Evolutionary conservation across 2,329 filamentous ascomycete genomes (phyloP).

Genomic region (Pezicula neosporulosa): DNA sequence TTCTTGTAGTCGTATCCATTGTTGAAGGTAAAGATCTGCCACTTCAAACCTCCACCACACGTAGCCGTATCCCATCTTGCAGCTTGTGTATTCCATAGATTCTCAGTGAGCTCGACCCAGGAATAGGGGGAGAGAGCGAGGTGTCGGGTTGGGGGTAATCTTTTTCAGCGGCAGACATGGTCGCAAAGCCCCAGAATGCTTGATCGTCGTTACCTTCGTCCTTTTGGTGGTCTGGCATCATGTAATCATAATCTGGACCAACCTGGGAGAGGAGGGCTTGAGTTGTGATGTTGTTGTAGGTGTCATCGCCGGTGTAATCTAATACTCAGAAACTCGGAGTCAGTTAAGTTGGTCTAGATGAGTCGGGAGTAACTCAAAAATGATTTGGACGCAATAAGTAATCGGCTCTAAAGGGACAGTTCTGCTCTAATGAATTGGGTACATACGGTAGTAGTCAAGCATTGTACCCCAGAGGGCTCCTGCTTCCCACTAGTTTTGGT

Average conservation of each 20-base stretch:
- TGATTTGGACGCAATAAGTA: too few species aligned
- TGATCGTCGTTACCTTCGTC: slow-evolving; percentile 74
- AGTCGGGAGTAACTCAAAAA: too few species aligned
- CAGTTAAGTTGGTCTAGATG: too few species aligned
- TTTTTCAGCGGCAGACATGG: slow-evolving; percentile 65
- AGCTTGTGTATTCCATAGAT: slow-evolving; percentile 70
- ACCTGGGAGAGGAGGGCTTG: slow-evolving; percentile 58
- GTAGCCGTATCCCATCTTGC: slow-evolving; percentile 65
- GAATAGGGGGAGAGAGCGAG: slow-evolving; percentile 46
- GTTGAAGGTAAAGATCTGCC: slow-evolving; percentile 79
- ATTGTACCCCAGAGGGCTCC: slow-evolving; percentile 65
- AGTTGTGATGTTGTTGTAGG: slow-evolving; percentile 57
- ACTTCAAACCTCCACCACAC: slow-evolving; percentile 71
- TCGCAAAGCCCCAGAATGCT: slow-evolving; percentile 68
- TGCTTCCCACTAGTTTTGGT: slow-evolving; percentile 51
- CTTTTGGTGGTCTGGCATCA: slow-evolving; percentile 51
- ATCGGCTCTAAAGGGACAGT: too few species aligned
- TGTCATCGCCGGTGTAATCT: slow-evolving; percentile 60
- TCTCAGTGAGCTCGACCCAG: slow-evolving; percentile 65
- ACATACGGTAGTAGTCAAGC: slow-evolving; percentile 68
- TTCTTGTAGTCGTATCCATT: slow-evolving; percentile 83
- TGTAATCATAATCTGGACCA: slow-evolving; percentile 57
- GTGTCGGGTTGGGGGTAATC: slow-evolving; percentile 60
- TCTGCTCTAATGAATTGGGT: too few species aligned
- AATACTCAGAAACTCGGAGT: too few species aligned